Evolutionary conservation across 176 grass and related monocot genomes (phyloP), one percentile per base, ranked within the genome.

Genomic region (Eleusine coracana): DNA sequence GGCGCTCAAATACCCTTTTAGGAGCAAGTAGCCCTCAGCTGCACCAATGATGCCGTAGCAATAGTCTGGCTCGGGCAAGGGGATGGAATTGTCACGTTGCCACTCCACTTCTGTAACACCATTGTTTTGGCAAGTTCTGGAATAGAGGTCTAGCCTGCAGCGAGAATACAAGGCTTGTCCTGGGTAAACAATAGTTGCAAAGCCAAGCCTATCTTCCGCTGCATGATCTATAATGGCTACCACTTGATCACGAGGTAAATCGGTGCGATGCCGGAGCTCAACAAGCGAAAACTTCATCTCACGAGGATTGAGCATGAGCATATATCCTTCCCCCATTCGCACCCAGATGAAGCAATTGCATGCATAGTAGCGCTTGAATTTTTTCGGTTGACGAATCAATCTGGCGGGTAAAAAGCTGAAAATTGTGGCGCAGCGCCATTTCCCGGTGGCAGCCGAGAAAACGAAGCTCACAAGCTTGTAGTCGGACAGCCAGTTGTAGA

Each of bases 261-360:
- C 52, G 3, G 0, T 8, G 74, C 7, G 21, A 13, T 7, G 20
- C 1, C 40, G 75, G 10, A 71, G 66, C 11, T 23, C 40, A 41
- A 52, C 42, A 7, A 40, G 13, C 3, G 79, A 82, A 72, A 82
- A 76, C 7, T 76, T 46, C 85, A 87, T 77, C 31, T 10, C 2
- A 3, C 38, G 8, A 2, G 8, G 29, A 45, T 88, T 74, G n/a
- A 83, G 68, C 56, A 78, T 10, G 0, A 83, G 58, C 58, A 83
- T 16, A 12, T 66, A 23, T 6, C 25, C 0, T 16, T 5, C 18
- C 3, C 2, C 8, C 10, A 2, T 0, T 2, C 15, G 3, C 25
- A 58, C 46, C 86, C 86, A 88, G 14, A 25, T 79, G 74, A 88
- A 49, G 45, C 25, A 38, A 18, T 37, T 10, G 34, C n/a, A 36